Evolutionary conservation across 768 basidiomycete species (phyloP), one percentile per base, ranked within the genome.

Genomic region (Rickenella mellea): DNA sequence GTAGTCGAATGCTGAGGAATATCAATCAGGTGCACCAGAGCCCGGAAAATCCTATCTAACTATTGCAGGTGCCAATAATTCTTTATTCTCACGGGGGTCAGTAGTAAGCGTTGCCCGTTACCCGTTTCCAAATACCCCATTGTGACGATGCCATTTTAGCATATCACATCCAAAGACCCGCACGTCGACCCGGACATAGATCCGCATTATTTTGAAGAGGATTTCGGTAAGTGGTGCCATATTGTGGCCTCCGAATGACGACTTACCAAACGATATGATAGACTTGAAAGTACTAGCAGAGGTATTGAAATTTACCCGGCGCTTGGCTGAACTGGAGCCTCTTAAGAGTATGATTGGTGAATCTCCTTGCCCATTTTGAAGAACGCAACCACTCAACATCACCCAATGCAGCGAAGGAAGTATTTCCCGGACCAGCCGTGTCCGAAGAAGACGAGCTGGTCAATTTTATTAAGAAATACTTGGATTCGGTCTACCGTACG

Each of bases 201-300:
- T 47, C 69, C 69, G 6, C 58, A 59, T 36, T 68, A 66, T 47
- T 65, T 70, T 42, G 67, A 65, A 42, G 53, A 61, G 39, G 62
- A 67, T 37, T 56, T 62, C 38, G 70, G 68, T 69, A 44, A 26
- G 52, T 40, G n/a, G n/a, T n/a, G n/a, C n/a, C n/a, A n/a, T n/a
- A n/a, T n/a, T n/a, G n/a, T n/a, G n/a, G n/a, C n/a, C n/a, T n/a
- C n/a, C n/a, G n/a, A n/a, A n/a, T n/a, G n/a, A n/a, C n/a, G n/a
- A n/a, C n/a, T n/a, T n/a, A n/a, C n/a, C n/a, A n/a, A n/a, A n/a
- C n/a, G n/a, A n/a, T n/a, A n/a, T n/a, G n/a, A n/a, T n/a, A 50
- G 59, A 61, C 43, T 33, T 53, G 15, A 30, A 51, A 9, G 44
- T 52, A 12, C 21, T 58, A 30, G 39, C 57, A 12, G 53, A 59